Evolutionary conservation across 2,329 filamentous ascomycete genomes (phyloP), one percentile per base, ranked within the genome.

Genomic region (Colletotrichum sp.): DNA sequence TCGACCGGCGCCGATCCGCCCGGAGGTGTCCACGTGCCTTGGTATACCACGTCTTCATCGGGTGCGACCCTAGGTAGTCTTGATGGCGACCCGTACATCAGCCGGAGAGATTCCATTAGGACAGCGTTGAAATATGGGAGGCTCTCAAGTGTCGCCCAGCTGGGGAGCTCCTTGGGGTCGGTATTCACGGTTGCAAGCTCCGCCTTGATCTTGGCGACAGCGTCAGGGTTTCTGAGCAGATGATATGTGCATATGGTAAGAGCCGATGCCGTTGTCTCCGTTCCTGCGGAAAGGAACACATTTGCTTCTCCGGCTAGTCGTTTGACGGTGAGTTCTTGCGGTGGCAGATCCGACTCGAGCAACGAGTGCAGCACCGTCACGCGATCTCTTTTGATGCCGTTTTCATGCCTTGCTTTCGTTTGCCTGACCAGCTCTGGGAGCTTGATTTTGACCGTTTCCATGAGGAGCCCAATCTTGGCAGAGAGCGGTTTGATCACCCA

Each of bases 91-190:
- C 84, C 85, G 11, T 85, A 86, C 19, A 85, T 84, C 4, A 89
- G 69, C 5, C 88, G 84, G 9, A 88, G 76, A 0, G 83, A 79
- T 76, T 88, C 86, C 39, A 81, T 79, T 11, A 87, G 82, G 13
- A 84, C 77, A 2, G 85, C 86, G 6, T 83, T 82, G 13, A 89
- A 81, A 69, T 84, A 87, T 2, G 83, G 82, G 11, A 87, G 78
- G 71, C 79, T 77, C 76, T 86, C 82, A 29, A 86, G 79, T 12
- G 80, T 78, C 12, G 65, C 52, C 72, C 79, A 83, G 32, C 25
- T 65, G 4, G 71, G 66, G 0, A 71, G 25, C 19, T 27, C 6
- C 6, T 59, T 71, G 2, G 67, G 71, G 67, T 74, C 25, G 13
- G 55, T 16, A 1, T 27, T 32, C 3, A 15, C 55, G 16, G 29